Percentiles rank a stretch among this genome's conserved stretches.
These are phyloP conservation scores for Sporothrix protearum DNA, from an alignment of 2,329 filamentous ascomycete species.

Conservation along the genomic window DNA sequence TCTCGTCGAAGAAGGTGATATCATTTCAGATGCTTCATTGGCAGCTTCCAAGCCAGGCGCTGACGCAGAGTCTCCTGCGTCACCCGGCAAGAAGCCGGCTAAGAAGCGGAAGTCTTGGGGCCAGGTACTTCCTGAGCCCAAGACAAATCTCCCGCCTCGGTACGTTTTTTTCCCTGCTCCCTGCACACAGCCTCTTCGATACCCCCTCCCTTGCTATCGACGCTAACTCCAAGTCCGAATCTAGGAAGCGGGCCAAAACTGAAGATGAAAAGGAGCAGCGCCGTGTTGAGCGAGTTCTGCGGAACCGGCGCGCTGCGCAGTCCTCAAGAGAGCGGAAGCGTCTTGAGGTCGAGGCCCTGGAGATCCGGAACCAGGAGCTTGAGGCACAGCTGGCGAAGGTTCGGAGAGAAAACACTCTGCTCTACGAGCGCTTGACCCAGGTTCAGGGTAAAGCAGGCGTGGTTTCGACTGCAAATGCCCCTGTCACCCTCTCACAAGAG, in stretches of 20 bases:
- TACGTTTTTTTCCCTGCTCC: slow-evolving; percentile 37
- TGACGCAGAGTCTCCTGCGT: slow-evolving; percentile 23
- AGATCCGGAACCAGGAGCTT: slow-evolving; percentile 68
- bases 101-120: slow-evolving; percentile 99
- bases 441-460: slow-evolving; percentile 46
- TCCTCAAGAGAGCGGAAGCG: slow-evolving; percentile 94
- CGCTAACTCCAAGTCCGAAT: background rate
- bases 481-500: slow-evolving; percentile 56
- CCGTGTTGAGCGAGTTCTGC: slow-evolving; percentile 91
- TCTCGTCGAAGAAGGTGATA: slow-evolving; percentile 5
- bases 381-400: slow-evolving; percentile 51
- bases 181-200: background rate
- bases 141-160: slow-evolving; percentile 92
- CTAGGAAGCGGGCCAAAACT: slow-evolving; percentile 92
- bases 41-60: slow-evolving; percentile 6
- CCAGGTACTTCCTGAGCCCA: slow-evolving; percentile 91
- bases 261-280: slow-evolving; percentile 99
- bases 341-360: slow-evolving; percentile 79
- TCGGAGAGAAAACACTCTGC: slow-evolving; percentile 43
- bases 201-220: background rate
- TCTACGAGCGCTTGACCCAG: slow-evolving; percentile 50
- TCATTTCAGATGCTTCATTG: background rate
- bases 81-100: slow-evolving; percentile 62
- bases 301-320: slow-evolving; percentile 92
- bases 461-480: slow-evolving; percentile 41